Base-by-base conservation (phyloP, 2,329 filamentous ascomycete genomes). In the Beauveria rudraprayagi region DNA sequence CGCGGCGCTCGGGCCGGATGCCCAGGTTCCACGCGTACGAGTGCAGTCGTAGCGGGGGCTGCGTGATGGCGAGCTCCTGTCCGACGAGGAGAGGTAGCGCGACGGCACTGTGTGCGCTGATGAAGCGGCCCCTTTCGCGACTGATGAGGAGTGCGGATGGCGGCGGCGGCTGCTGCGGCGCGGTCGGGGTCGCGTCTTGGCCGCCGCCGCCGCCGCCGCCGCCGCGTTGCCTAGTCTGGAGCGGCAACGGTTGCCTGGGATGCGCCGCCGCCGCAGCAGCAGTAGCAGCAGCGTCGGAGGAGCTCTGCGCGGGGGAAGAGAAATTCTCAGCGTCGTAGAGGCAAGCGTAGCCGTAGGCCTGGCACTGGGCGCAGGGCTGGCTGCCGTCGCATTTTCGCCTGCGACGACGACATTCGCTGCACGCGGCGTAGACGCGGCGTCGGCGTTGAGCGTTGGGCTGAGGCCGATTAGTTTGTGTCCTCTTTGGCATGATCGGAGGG, bases 21-120 rank as follows among this genome's bases (percentile, higher is more conserved):
- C 64, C 64, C 10, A 64, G 63, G 44, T 66, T 66, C 64, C 64
- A 66, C 5, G 63, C 64, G 57, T 63, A 66, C 7, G 64, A 65
- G 47, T 66, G 64, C 8, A 66, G 62, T 0, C 64, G 63, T 16
- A 62, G 63, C 6, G 63, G 65, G 2, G 62, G 65, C 30, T 62
- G 44, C 14, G 30, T 30, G 14, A 61, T 48, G 17, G 56, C 26
- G n/a, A 66, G 52, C n/a, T 61, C 61, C 9, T 56, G 43, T 5
- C 62, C 62, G 30, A 65, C 58, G 34, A 64, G 61, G 40, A 61
- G 63, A 2, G 65, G 63, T 30, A 66, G 58, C 11, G 65, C 63
- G n/a, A 65, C 61, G 44, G 63, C 65, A 28, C 63, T 66, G 48
- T 63, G 59, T 17, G 62, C 56, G 48, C 48, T 61, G 50, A 66